These are phyloP conservation scores for Paecilomyces dactylethromorphus DNA, from an alignment of 2,329 filamentous ascomycete species.

Conservation along the genomic window DNA sequence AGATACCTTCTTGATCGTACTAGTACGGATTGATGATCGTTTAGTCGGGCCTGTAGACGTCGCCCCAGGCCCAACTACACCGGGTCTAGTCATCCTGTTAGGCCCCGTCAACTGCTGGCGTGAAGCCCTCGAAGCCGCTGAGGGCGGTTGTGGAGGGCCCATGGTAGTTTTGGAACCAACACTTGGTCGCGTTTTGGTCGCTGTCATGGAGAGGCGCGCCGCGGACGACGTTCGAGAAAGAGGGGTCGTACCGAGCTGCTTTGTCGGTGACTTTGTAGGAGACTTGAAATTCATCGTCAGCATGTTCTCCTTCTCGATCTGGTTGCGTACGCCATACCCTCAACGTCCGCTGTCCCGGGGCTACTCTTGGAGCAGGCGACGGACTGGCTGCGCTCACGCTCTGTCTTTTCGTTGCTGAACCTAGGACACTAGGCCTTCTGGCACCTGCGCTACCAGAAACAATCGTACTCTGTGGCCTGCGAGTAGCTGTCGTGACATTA, in stretches of 20 bases:
- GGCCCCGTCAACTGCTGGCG: constrained; percentile 34
- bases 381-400: constrained; percentile 68
- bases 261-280: constrained; percentile 73
- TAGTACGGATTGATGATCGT: constrained; percentile 26
- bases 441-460: constrained; percentile 24
- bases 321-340: constrained; percentile 23
- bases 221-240: constrained; percentile 42
- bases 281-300: constrained; percentile 45
- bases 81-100: constrained; percentile 26
- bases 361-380: constrained; percentile 57
- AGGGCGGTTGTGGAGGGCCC: constrained; percentile 51
- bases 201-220: constrained; percentile 38
- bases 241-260: constrained; percentile 50
- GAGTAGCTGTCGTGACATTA: constrained; percentile 22
- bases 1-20: constrained; percentile 16
- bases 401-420: constrained; percentile 56
- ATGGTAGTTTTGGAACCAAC: constrained; percentile 57
- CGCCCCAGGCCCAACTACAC: constrained; percentile 17
- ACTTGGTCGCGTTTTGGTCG: constrained; percentile 50
- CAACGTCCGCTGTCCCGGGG: constrained; percentile 28
- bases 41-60: constrained; percentile 19
- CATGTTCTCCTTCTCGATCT: not conserved
- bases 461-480: constrained; percentile 36
- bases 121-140: constrained; percentile 25
- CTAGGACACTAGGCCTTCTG: constrained; percentile 41